These are phyloP conservation scores for Nothophaeocryptopus gaeumannii DNA, from an alignment of 2,329 filamentous ascomycete species.

Conservation along the genomic window DNA sequence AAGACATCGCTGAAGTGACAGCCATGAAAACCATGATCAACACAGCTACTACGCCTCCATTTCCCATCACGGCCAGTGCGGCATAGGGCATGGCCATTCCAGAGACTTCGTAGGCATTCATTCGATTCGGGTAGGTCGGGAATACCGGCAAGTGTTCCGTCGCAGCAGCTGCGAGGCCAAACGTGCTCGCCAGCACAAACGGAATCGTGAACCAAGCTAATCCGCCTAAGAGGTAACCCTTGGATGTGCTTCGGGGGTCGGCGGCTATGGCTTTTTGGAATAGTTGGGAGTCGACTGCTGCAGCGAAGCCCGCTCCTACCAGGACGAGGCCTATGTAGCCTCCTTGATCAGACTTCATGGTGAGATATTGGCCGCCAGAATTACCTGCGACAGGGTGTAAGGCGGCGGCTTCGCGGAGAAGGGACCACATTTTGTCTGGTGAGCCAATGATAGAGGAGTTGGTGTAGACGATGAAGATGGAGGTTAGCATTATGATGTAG, in stretches of 20 bases:
- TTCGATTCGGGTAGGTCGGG: constrained; percentile 67
- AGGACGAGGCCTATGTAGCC: constrained; percentile 27
- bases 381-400: constrained; percentile 39
- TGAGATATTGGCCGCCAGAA: constrained; percentile 40
- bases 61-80: constrained; percentile 74
- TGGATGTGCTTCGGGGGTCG: constrained; percentile 37
- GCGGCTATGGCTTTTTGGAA: constrained; percentile 42
- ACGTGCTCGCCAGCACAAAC: constrained; percentile 46
- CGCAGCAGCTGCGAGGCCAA: constrained; percentile 37
- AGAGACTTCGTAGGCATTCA: constrained; percentile 69
- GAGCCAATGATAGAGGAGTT: constrained; percentile 39
- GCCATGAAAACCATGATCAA: constrained; percentile 55
- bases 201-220: constrained; percentile 51
- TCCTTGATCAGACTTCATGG: constrained; percentile 33
- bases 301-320: constrained; percentile 15
- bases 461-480: constrained; percentile 43
- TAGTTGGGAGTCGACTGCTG: constrained; percentile 18
- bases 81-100: constrained; percentile 81
- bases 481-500: constrained; percentile 43
- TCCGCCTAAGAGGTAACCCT: constrained; percentile 40
- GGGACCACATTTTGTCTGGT: constrained; percentile 39
- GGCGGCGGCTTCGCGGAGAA: constrained; percentile 19
- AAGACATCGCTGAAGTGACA: constrained; percentile 44
- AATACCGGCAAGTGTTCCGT: constrained; percentile 21
- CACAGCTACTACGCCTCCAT: constrained; percentile 72